Evolutionary conservation across 176 grass and related monocot genomes (phyloP).

Genomic region (Juncus inflexus): DNA sequence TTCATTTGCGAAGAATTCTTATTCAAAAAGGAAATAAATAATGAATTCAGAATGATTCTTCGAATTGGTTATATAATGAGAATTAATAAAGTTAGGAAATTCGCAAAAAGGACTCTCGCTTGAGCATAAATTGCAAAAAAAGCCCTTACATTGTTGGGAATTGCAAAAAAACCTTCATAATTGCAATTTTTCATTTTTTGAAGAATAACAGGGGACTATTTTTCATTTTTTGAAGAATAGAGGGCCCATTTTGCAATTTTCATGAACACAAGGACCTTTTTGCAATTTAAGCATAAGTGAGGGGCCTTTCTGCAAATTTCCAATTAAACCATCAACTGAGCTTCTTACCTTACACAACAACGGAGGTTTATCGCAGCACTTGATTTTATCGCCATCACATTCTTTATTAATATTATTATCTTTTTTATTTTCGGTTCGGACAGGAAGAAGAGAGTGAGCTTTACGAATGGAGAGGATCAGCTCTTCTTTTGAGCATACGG

Average conservation of each 20-base stretch:
- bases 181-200: too few species aligned
- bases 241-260: too few species aligned
- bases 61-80: not conserved
- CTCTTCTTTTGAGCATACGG: slow-evolving; percentile 48
- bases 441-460: slow-evolving; percentile 64
- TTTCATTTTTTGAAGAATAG: too few species aligned
- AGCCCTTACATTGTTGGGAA: slow-evolving; percentile 15
- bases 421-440: slow-evolving; percentile 20
- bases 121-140: not conserved
- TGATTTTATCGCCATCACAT: slow-evolving; percentile 45
- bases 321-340: too few species aligned
- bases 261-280: too few species aligned
- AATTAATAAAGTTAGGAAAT: not conserved
- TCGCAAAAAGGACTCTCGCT: too few species aligned
- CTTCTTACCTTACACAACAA: slow-evolving; percentile 37
- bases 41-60: not conserved
- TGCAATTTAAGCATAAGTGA: too few species aligned
- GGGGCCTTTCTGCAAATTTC: too few species aligned
- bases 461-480: slow-evolving; percentile 62
- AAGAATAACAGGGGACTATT: too few species aligned
- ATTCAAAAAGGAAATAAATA: slow-evolving; percentile 18
- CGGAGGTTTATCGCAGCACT: slow-evolving; percentile 41
- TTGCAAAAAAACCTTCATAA: slow-evolving; percentile 12
- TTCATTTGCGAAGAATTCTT: slow-evolving; percentile 56
- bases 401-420: slow-evolving; percentile 41